Percentiles rank a stretch among this genome's conserved stretches.
These are phyloP conservation scores for Xylaria sp. DNA, from an alignment of 2,329 filamentous ascomycete species.

Conservation along the genomic window DNA sequence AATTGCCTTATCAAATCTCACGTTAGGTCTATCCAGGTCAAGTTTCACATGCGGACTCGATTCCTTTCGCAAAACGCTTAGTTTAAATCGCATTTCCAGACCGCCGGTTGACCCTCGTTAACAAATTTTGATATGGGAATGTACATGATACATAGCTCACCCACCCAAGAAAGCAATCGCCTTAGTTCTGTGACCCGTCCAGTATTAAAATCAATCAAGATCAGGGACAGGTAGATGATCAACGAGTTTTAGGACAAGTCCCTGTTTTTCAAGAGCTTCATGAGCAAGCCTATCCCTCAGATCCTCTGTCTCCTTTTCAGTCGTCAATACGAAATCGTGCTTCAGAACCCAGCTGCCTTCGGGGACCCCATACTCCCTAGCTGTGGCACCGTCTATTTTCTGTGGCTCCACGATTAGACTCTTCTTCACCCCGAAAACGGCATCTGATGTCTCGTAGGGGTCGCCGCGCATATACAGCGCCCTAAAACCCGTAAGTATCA, in stretches of 20 bases:
- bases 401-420: slow-evolving; percentile 74
- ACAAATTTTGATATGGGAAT: neutral
- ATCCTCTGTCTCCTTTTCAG: slow-evolving; percentile 72
- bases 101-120: neutral
- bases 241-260: slow-evolving; percentile 75
- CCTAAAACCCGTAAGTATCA: slow-evolving; percentile 53
- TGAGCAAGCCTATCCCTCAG: slow-evolving; percentile 72
- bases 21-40: neutral
- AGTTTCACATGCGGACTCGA: neutral
- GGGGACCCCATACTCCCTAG: slow-evolving; percentile 70
- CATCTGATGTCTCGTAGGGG: slow-evolving; percentile 83
- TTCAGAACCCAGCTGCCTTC: slow-evolving; percentile 71
- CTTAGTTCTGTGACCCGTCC: neutral
- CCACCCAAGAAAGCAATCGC: neutral
- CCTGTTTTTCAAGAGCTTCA: slow-evolving; percentile 73
- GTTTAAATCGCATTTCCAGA: neutral
- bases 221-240: slow-evolving; percentile 82
- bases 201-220: slow-evolving; percentile 53
- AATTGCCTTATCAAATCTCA: neutral
- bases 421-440: slow-evolving; percentile 88
- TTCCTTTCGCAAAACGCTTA: neutral
- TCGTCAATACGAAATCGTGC: slow-evolving; percentile 82
- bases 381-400: slow-evolving; percentile 62
- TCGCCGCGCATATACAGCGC: slow-evolving; percentile 81
- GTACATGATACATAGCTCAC: slow-evolving; percentile 10